phyloP scores from a whole-genome alignment of 345 rosid genomes.

The Orychophragmus violaceus region DNA sequence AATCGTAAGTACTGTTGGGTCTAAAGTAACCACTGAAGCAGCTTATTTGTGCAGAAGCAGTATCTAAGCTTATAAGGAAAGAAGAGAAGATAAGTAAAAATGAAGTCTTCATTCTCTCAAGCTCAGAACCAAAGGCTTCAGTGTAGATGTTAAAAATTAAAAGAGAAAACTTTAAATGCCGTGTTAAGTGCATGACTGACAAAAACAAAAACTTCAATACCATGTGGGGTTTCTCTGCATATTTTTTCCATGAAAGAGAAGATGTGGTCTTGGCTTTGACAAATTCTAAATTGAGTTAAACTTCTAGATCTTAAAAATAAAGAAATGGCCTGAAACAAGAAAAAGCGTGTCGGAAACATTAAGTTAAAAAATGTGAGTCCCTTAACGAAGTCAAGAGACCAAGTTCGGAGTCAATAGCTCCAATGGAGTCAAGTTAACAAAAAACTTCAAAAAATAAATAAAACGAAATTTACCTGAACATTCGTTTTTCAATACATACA shows the following conservation, averaged over 20 bases:
- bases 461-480: neutral
- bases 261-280: too few species aligned
- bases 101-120: constrained; percentile 10
- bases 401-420: neutral
- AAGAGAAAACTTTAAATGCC: neutral
- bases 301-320: neutral
- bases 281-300: too few species aligned
- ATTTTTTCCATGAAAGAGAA: neutral
- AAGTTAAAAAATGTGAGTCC: neutral
- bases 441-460: neutral
- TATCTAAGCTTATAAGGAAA: neutral
- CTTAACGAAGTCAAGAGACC: neutral
- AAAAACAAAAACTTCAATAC: too few species aligned
- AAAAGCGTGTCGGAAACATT: too few species aligned
- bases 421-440: neutral
- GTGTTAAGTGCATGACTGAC: too few species aligned
- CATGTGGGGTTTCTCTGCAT: neutral
- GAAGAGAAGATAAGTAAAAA: neutral
- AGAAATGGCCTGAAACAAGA: neutral
- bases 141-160: neutral
- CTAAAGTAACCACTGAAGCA: constrained; percentile 5
- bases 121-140: neutral
- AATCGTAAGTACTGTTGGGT: constrained; percentile 11
- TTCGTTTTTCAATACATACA: too few species aligned
- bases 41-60: neutral